Conservation (phyloP, 768 basidiomycete genomes). For the Boletus rubescentipes region DNA sequence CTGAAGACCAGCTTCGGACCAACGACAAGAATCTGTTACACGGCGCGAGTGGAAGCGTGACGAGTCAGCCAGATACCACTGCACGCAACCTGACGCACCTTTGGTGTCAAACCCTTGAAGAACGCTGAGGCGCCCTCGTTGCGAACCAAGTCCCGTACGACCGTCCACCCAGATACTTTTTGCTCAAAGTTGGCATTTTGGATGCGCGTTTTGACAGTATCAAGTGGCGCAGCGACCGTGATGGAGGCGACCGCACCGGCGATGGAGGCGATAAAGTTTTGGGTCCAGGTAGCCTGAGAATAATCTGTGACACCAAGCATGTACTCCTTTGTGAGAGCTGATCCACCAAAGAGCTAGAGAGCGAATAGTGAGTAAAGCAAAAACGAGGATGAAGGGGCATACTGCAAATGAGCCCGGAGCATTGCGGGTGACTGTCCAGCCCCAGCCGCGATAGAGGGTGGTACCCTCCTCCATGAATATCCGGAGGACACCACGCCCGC, state of each 20-base stretch:
- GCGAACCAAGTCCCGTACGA: slow-evolving; percentile 81
- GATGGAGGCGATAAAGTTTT: slow-evolving; percentile 96
- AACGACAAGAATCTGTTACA: slow-evolving; percentile 81
- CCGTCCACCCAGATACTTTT: slow-evolving; percentile 75
- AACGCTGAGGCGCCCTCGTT: slow-evolving; percentile 83
- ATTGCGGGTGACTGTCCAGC: slow-evolving; percentile 98
- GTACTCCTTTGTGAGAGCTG: slow-evolving; percentile 93
- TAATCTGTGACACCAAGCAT: slow-evolving; percentile 86
- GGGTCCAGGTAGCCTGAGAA: slow-evolving; percentile 91
- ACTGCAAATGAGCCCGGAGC: slow-evolving; percentile 96
- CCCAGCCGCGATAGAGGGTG: slow-evolving; percentile 94
- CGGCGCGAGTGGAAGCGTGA: neutral
- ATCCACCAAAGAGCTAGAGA: slow-evolving; percentile 94
- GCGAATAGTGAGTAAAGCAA: neutral
- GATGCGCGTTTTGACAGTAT: slow-evolving; percentile 95
- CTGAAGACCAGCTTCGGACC: slow-evolving; percentile 98
- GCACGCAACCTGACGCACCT: slow-evolving; percentile 49
- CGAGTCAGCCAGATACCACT: slow-evolving; percentile 7
- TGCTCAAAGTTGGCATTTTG: slow-evolving; percentile 97
- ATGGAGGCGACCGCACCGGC: slow-evolving; percentile 95
- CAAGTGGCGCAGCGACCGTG: slow-evolving; percentile 93
- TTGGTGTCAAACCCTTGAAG: slow-evolving; percentile 97
- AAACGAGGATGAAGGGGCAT: slow-evolving; percentile 30
- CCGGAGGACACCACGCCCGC: slow-evolving; percentile 85
- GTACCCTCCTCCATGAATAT: slow-evolving; percentile 92